Evolutionary conservation across 805 yeast genomes (phyloP), one percentile per base, ranked within the genome.

Genomic region (Dipodascus albidus): DNA sequence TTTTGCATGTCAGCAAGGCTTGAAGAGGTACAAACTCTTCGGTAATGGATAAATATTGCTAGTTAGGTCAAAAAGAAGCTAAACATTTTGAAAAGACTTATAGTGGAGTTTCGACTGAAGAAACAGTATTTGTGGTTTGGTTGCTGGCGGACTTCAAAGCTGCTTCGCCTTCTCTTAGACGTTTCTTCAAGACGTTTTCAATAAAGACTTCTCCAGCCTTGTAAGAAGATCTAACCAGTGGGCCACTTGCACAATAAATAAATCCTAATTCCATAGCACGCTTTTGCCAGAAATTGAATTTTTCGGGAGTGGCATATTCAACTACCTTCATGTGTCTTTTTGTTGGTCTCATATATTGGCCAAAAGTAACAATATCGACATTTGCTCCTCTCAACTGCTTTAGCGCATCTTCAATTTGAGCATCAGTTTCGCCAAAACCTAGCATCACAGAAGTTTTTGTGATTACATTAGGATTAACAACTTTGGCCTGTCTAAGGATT

Each of bases 341-440:
- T 1, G 99, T 93, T 48, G 99, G 99, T 67, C 99, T 79, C 97
- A 93, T 93, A 69, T 93, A 93, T 71, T 93, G 99, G 38, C 99
- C 99, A 70, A 93, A 93, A 0, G 99, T 93, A 17, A 93, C 96
- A 50, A 93, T 96, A 64, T 93, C 98, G 67, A 95, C 93, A 6
- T 77, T 72, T 48, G 83, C 78, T 19, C 71, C 80, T 58, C 98
- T 79, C 60, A 95, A 73, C 66, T 87, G 95, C 57, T 69, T 74
- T 62, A 93, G 67, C 0, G 97, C 83, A 59, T 80, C 82, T 65
- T 82, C 66, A 11, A 93, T 68, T 70, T 93, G 97, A 52, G 83
- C 96, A 64, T 93, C 98, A 1, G 90, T 81, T 69, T 93, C 99
- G 44, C 99, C 99, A 55, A 93, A 79, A 3, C 99, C 99, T 50